These are phyloP conservation scores for Monilinia fructigena DNA, from an alignment of 2,329 filamentous ascomycete species.

Conservation along the genomic window DNA sequence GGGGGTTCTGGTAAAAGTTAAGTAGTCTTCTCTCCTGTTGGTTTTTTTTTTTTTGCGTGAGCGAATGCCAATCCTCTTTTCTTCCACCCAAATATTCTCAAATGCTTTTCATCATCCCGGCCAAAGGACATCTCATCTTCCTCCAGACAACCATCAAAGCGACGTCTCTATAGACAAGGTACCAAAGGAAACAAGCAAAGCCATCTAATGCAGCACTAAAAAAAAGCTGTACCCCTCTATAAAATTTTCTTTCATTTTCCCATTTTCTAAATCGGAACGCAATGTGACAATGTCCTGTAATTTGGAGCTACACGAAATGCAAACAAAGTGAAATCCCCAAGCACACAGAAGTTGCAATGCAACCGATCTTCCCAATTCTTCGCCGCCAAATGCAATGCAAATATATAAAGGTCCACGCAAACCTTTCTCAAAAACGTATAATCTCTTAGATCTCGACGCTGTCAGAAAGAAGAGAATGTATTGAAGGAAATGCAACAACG, in stretches of 20 bases:
- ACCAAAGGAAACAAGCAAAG: constrained; percentile 16
- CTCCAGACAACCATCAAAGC: constrained; percentile 18
- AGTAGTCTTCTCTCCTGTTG: background rate
- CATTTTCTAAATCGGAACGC: constrained; percentile 9
- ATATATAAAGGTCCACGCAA: constrained; percentile 18
- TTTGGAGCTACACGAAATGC: background rate
- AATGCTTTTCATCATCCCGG: constrained; percentile 18
- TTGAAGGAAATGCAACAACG: constrained; percentile 22
- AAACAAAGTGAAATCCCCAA: constrained; percentile 13
- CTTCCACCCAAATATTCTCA: constrained; percentile 20
- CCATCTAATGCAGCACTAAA: constrained; percentile 21
- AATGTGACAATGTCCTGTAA: background rate
- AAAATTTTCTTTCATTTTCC: constrained; percentile 14
- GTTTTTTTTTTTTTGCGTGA: constrained; percentile 18
- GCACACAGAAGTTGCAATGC: constrained; percentile 1
- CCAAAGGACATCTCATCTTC: constrained; percentile 19
- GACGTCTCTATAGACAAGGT: constrained; percentile 22
- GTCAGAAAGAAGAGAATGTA: constrained; percentile 13
- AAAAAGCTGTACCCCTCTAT: constrained; percentile 17
- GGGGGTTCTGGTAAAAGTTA: background rate
- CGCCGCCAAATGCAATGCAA: constrained; percentile 23
- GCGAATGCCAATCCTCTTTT: constrained; percentile 18
- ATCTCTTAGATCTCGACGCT: constrained; percentile 7
- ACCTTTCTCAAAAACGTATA: constrained; percentile 20
- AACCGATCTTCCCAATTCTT: constrained; percentile 8